Percentiles rank a stretch among this genome's conserved stretches.
These are phyloP conservation scores for Phaeomoniella chlamydospora DNA, from an alignment of 2,329 filamentous ascomycete species.

Conservation along the genomic window DNA sequence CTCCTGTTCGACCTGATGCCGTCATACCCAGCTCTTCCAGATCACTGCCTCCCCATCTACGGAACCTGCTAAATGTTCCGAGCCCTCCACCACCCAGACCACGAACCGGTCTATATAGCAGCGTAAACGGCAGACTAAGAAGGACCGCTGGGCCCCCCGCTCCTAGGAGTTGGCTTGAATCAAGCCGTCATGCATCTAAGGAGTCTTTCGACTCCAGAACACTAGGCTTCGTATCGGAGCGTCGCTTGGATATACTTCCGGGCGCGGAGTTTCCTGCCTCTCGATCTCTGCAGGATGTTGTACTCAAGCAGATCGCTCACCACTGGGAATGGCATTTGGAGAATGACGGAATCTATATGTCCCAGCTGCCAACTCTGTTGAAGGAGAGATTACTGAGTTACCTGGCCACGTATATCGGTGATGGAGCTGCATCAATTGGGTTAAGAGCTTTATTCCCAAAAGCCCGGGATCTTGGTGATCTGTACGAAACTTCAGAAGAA, in stretches of 20 bases:
- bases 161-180: conserved; percentile 28
- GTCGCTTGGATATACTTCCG: conserved; percentile 19
- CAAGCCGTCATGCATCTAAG: conserved; percentile 9
- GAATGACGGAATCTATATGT: conserved; percentile 41
- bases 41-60: conserved; percentile 29
- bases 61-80: conserved; percentile 28
- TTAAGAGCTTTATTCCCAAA: conserved; percentile 32
- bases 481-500: conserved; percentile 7
- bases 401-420: conserved; percentile 33
- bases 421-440: conserved; percentile 21
- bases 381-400: conserved; percentile 43
- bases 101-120: conserved; percentile 17
- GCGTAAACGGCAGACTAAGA: conserved; percentile 20
- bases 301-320: conserved; percentile 37
- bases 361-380: conserved; percentile 33
- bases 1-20: conserved; percentile 5
- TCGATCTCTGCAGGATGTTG: conserved; percentile 32
- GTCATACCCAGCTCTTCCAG: conserved; percentile 13
- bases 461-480: conserved; percentile 4
- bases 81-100: conserved; percentile 26
- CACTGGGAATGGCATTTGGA: conserved; percentile 43
- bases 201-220: conserved; percentile 1
- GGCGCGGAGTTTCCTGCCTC: conserved; percentile 20
- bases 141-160: conserved; percentile 28
- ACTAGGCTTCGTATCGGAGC: conserved; percentile 3